phyloP scores from a whole-genome alignment of 805 yeast genomes.

The Spathaspora hagerdaliae region DNA sequence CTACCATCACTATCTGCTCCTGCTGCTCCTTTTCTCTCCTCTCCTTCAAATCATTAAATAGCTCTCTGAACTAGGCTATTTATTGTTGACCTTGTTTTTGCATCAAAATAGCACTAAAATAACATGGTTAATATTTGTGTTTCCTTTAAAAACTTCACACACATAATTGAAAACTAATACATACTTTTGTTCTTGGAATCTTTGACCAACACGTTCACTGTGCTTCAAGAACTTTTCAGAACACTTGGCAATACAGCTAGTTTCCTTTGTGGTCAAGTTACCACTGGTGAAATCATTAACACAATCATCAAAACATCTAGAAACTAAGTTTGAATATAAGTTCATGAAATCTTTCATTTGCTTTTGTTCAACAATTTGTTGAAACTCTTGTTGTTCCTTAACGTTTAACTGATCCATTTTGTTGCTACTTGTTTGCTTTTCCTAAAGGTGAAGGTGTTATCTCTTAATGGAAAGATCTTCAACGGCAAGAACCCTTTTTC shows the following conservation, averaged over 20 bases:
- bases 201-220: constrained; percentile 95
- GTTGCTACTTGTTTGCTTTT: neutral
- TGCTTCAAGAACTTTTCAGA: constrained; percentile 97
- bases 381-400: constrained; percentile 95
- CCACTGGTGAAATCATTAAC: constrained; percentile 97
- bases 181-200: constrained; percentile 96
- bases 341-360: constrained; percentile 99
- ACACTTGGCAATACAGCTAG: constrained; percentile 82
- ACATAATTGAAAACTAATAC: constrained; percentile 11
- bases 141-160: neutral
- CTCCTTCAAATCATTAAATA: no score
- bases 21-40: no score
- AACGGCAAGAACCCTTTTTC: no score
- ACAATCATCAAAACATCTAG: constrained; percentile 96
- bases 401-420: constrained; percentile 91
- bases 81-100: constrained; percentile 39
- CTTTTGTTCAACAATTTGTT: constrained; percentile 91
- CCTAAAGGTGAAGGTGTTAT: no score
- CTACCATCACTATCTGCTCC: neutral
- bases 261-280: constrained; percentile 80
- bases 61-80: neutral
- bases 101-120: constrained; percentile 57
- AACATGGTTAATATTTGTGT: constrained; percentile 1
- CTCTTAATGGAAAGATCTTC: no score
- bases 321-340: constrained; percentile 88